phyloP scores from a whole-genome alignment of 805 yeast species.

The Pichia nanzhaoensis region DNA sequence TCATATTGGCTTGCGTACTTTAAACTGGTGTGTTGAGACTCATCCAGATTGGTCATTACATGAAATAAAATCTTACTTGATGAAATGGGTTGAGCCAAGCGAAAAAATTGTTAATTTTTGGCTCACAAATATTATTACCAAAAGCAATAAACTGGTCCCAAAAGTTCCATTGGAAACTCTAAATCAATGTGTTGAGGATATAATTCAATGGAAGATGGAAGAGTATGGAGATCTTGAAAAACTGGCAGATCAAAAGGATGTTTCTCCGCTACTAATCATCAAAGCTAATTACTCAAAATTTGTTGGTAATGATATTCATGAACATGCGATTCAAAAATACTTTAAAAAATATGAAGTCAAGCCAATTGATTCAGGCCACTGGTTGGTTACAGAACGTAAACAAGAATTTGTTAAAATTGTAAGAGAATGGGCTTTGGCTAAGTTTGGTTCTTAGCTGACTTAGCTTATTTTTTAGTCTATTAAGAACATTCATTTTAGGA shows the following conservation, averaged over 20 bases:
- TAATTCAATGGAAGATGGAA: slow-evolving; percentile 48
- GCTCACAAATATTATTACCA: slow-evolving; percentile 52
- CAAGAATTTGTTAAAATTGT: slow-evolving; percentile 58
- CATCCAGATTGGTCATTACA: slow-evolving; percentile 38
- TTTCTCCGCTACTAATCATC: slow-evolving; percentile 69
- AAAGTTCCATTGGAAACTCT: slow-evolving; percentile 65
- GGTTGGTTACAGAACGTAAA: slow-evolving; percentile 85
- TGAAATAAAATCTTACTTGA: slow-evolving; percentile 43
- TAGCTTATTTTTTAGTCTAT: too few species aligned
- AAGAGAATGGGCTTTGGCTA: slow-evolving; percentile 36
- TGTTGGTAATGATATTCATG: slow-evolving; percentile 21
- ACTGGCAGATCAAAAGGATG: slow-evolving; percentile 37
- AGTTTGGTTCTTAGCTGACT: slow-evolving; percentile 1
- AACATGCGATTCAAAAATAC: slow-evolving; percentile 13
- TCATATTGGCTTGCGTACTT: slow-evolving; percentile 18
- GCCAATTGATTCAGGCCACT: slow-evolving; percentile 80
- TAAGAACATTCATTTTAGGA: too few species aligned
- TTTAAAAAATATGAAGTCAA: slow-evolving; percentile 65
- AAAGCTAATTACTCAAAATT: slow-evolving; percentile 61
- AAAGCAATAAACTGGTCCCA: slow-evolving; percentile 9
- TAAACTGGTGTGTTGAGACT: slow-evolving; percentile 11
- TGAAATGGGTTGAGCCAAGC: slow-evolving; percentile 56
- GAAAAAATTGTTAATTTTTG: slow-evolving; percentile 63
- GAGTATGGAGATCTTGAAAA: slow-evolving; percentile 22
- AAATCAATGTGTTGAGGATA: slow-evolving; percentile 50